Percentiles rank a stretch among this genome's conserved stretches.
phyloP scores from a whole-genome alignment of 345 rosid species.

The Noccaea caerulescens region DNA sequence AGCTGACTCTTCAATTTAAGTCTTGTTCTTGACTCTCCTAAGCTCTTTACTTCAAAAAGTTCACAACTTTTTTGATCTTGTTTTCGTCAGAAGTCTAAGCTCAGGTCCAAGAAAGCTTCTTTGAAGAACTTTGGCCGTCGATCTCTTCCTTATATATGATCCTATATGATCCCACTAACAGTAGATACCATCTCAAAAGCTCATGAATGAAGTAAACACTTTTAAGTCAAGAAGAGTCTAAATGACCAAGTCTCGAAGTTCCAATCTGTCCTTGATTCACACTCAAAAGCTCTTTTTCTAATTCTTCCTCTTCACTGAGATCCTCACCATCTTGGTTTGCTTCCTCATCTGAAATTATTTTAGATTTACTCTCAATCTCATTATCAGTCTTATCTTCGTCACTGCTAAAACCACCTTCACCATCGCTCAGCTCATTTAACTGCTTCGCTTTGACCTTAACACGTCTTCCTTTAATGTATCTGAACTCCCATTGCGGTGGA shows the following conservation, averaged over 20 bases:
- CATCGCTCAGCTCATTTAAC: conserved; percentile 43
- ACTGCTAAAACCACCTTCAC: conserved; percentile 31
- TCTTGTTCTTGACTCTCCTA: conserved; percentile 15
- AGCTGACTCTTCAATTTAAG: background rate
- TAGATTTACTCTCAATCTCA: conserved; percentile 25
- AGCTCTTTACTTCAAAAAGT: conserved; percentile 9
- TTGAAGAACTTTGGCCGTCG: background rate
- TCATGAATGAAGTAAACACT: conserved; percentile 17
- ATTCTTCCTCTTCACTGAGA: conserved; percentile 36
- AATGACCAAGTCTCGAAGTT: conserved; percentile 25
- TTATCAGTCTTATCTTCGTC: conserved; percentile 25
- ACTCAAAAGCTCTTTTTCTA: conserved; percentile 12
- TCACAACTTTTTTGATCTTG: background rate
- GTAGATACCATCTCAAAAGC: conserved; percentile 8
- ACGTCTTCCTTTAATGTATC: conserved; percentile 84
- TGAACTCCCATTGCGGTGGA: conserved; percentile 75
- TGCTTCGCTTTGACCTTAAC: conserved; percentile 63
- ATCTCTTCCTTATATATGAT: conserved; percentile 10
- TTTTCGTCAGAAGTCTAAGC: background rate
- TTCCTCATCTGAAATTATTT: conserved; percentile 19
- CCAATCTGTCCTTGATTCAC: conserved; percentile 9
- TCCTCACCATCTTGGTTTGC: conserved; percentile 29
- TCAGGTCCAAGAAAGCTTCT: conserved; percentile 21
- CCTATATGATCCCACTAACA: conserved; percentile 7
- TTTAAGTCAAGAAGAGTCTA: conserved; percentile 32